phyloP scores from a whole-genome alignment of 345 rosid genomes.

The Cardamine chenopodiifolia region DNA sequence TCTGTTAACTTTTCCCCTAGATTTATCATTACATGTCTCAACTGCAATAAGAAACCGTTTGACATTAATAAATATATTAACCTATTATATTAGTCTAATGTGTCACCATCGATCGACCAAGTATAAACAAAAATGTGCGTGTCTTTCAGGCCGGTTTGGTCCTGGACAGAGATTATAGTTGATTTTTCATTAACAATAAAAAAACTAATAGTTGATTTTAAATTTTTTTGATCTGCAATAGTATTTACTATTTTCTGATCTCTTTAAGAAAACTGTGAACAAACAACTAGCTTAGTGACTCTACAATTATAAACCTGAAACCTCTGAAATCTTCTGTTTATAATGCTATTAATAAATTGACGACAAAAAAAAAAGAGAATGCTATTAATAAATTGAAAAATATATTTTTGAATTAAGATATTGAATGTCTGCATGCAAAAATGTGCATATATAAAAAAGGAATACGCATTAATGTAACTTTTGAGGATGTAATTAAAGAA shows the following conservation, averaged over 20 bases:
- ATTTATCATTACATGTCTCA: constrained; percentile 93
- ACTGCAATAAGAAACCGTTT: constrained; percentile 40
- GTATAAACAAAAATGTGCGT: not conserved
- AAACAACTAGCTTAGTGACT: not conserved
- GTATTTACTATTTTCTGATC: not conserved
- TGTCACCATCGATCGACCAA: not conserved
- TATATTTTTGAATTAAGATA: not conserved
- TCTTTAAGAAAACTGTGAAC: not conserved
- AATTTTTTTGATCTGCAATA: not conserved
- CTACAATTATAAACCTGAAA: too few species aligned
- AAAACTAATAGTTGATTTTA: too few species aligned
- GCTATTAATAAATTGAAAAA: not conserved
- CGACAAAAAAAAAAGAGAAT: too few species aligned
- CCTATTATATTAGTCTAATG: not conserved
- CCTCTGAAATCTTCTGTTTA: not conserved
- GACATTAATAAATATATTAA: not conserved
- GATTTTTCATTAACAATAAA: too few species aligned
- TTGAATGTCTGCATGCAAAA: constrained; percentile 14
- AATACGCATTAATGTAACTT: constrained; percentile 8
- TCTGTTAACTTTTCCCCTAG: constrained; percentile 87
- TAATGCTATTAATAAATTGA: not conserved
- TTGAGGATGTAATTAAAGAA: constrained; percentile 3
- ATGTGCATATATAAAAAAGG: constrained; percentile 3
- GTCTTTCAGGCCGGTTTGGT: not conserved
- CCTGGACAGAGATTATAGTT: not conserved